These are phyloP conservation scores for Thermothielavioides terrestris DNA, from an alignment of 495 filamentous ascomycete species.

Conservation along the genomic window DNA sequence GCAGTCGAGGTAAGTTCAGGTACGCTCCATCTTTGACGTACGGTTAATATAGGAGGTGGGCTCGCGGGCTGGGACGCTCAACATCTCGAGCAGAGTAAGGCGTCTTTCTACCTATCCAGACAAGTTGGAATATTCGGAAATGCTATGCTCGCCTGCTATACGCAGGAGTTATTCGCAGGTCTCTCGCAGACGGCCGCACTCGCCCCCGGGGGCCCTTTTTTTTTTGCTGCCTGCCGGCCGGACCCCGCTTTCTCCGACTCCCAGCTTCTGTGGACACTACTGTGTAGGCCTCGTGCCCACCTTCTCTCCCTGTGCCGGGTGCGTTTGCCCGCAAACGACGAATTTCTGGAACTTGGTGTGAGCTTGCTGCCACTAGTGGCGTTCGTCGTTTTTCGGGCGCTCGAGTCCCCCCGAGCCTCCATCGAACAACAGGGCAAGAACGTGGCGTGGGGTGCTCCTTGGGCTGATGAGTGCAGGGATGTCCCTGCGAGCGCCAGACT, in stretches of 20 bases:
- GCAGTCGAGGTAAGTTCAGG: too few species aligned
- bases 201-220: not conserved
- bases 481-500: slow-evolving; percentile 1
- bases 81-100: too few species aligned
- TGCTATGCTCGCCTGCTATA: too few species aligned
- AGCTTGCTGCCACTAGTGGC: not conserved
- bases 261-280: too few species aligned
- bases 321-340: too few species aligned
- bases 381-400: not conserved
- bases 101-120: too few species aligned
- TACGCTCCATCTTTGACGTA: too few species aligned
- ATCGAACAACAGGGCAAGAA: slow-evolving; percentile 4
- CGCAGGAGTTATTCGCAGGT: too few species aligned
- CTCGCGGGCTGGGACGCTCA: too few species aligned
- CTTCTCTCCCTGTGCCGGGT: not conserved
- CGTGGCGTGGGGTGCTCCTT: slow-evolving; percentile 11
- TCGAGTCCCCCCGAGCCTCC: not conserved
- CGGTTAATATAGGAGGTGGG: too few species aligned
- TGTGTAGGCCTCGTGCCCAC: slow-evolving; percentile 10
- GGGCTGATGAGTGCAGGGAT: slow-evolving; percentile 4
- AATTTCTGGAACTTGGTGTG: not conserved
- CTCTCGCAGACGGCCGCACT: too few species aligned
- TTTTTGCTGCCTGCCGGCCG: not conserved
- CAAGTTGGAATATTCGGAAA: too few species aligned
- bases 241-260: slow-evolving; percentile 2